Evolutionary conservation across 202 grass and related monocot genomes (phyloP), one percentile per base, ranked within the genome.

Genomic region (Saccharum hybrid): DNA sequence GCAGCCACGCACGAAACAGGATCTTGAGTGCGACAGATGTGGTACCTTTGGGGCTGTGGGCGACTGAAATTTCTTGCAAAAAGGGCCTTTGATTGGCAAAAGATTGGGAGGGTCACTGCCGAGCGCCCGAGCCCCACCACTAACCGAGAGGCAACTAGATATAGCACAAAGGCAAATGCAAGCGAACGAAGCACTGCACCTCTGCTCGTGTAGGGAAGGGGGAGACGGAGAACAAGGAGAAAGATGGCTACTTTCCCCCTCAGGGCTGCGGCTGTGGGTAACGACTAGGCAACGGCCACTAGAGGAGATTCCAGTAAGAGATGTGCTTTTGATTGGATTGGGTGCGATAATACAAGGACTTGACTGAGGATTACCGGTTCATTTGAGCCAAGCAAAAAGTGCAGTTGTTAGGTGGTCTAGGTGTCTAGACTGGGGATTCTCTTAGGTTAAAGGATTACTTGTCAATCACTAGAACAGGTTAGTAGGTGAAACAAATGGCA

Each of bases 261-360:
- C 56, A 68, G 54, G 45, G 78, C 82, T 90, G 80, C 7, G 68
- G 64, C 82, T 90, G 80, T 16, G 68, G 69, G 74, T 36, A 89
- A 90, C 45, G 68, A 72, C 46, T 30, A 52, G 30, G 77, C 51
- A 78, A 85, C 75, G 60, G 78, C 68, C 77, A 84, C 49, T 10
- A 18, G 38, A 79, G 28, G 77, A 84, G 69, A 85, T 83, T 89
- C 91, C 88, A 93, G 85, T 74, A 81, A 84, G 70, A 79, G 42
- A 48, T 56, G 16, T 60, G 23, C 63, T 90, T 84, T 66, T 16
- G 75, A 77, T 86, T 68, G 36, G 49, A 28, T 46, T 71, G 69
- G 56, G 78, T 33, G 81, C 61, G 67, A 19, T 22, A 43, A 64
- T 72, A 63, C 26, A 81, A 31, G 82, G 41, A 54, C 43, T 68